Percentiles rank a stretch among this genome's conserved stretches.
phyloP scores from a whole-genome alignment of 2,329 filamentous ascomycete genomes.

The Trichoderma guizhouense region DNA sequence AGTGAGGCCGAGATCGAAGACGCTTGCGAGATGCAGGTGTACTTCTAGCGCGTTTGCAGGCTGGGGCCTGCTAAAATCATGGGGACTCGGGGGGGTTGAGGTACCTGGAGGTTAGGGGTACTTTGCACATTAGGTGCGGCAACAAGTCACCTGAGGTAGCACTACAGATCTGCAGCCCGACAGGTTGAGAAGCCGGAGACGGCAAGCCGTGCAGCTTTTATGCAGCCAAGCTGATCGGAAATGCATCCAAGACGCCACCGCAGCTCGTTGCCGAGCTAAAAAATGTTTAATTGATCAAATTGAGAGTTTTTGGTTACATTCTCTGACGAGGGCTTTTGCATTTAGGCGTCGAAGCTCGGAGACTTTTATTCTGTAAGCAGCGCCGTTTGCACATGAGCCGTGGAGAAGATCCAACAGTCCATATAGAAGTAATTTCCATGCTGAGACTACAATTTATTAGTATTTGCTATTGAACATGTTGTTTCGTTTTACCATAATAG shows the following conservation, averaged over 20 bases:
- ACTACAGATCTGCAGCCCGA: not conserved
- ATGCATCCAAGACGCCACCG: slow-evolving; percentile 14
- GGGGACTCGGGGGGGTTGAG: not conserved
- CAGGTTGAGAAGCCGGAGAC: not conserved
- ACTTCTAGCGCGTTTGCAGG: slow-evolving; percentile 4
- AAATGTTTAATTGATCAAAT: not conserved
- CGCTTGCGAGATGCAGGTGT: not conserved
- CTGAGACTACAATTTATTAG: not conserved
- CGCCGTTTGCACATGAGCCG: not conserved
- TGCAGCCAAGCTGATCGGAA: slow-evolving; percentile 10
- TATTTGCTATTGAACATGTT: not conserved
- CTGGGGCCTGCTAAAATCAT: not conserved
- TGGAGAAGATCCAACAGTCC: not conserved
- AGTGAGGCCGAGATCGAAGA: not conserved
- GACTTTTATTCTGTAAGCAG: not conserved
- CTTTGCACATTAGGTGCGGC: not conserved
- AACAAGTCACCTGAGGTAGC: not conserved
- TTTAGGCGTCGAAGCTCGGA: not conserved
- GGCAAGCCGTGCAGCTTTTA: slow-evolving; percentile 11
- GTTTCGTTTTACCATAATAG: not conserved
- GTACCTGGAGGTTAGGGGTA: not conserved
- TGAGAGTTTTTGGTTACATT: not conserved
- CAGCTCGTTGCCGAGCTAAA: slow-evolving; percentile 1
- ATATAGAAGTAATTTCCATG: not conserved
- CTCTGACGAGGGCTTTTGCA: not conserved